Evolutionary conservation across 768 basidiomycete species (phyloP).

Genomic region (Podaxis rugospora): DNA sequence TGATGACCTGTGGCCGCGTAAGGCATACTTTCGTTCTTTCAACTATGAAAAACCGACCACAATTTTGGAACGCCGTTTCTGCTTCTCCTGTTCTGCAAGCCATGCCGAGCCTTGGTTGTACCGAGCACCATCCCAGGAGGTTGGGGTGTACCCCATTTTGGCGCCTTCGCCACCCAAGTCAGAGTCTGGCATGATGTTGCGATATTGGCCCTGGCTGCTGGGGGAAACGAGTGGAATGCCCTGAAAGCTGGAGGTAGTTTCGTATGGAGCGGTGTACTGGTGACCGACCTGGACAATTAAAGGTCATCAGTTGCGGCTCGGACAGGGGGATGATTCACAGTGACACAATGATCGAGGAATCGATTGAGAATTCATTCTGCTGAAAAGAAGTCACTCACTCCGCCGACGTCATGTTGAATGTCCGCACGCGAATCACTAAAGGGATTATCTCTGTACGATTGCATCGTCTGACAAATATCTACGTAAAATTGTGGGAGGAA

Average conservation of each 20-base stretch:
- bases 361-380: neutral
- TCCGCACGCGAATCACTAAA: neutral
- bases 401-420: neutral
- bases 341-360: neutral
- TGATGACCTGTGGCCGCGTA: neutral
- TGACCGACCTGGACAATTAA: neutral
- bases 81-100: neutral
- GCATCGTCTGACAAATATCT: neutral
- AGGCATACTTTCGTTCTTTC: neutral
- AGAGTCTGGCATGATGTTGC: neutral
- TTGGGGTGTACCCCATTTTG: neutral
- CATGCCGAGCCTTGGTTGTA: conserved; percentile 5
- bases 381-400: neutral
- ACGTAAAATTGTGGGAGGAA: neutral
- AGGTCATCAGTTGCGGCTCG: neutral
- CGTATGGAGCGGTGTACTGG: conserved; percentile 3
- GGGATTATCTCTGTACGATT: conserved; percentile 5
- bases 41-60: neutral
- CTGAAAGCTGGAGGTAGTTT: neutral
- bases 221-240: conserved; percentile 3
- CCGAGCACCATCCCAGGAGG: conserved; percentile 4
- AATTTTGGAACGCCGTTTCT: conserved; percentile 9
- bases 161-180: neutral
- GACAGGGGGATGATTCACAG: neutral
- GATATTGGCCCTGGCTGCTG: neutral